Evolutionary conservation across 768 basidiomycete species (phyloP).

Genomic region (Calocybe cyanea): DNA sequence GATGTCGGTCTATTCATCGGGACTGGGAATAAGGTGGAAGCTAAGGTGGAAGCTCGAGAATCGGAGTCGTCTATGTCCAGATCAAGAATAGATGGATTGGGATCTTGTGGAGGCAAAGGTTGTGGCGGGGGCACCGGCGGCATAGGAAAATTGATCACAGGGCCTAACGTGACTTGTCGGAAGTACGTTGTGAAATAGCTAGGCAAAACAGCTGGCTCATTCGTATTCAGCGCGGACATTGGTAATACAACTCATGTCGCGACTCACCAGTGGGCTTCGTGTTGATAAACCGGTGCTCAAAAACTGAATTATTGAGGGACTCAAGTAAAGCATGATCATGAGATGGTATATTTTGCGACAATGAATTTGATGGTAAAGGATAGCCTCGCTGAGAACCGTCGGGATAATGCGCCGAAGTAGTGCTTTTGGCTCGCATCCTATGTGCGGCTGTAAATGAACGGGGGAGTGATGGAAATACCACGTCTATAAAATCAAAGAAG

Average conservation of each 20-base stretch:
- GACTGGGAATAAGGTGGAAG: conserved; percentile 34
- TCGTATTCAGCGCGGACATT: not conserved
- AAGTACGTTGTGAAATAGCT: conserved; percentile 72
- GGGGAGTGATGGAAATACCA: conserved; percentile 72
- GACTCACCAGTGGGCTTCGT: conserved; percentile 59
- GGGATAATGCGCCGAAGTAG: conserved; percentile 49
- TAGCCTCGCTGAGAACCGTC: conserved; percentile 38
- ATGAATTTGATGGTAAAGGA: conserved; percentile 30
- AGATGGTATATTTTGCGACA: conserved; percentile 27
- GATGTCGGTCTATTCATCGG: conserved; percentile 38
- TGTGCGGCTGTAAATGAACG: conserved; percentile 76
- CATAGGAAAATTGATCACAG: conserved; percentile 62
- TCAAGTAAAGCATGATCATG: conserved; percentile 74
- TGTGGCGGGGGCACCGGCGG: conserved; percentile 65
- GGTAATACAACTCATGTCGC: not conserved
- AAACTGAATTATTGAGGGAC: conserved; percentile 61
- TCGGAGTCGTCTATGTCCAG: conserved; percentile 31
- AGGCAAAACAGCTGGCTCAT: conserved; percentile 53
- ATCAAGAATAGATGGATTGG: conserved; percentile 35
- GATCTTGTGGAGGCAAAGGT: conserved; percentile 45
- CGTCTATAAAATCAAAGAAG: conserved; percentile 38
- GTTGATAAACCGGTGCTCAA: conserved; percentile 70
- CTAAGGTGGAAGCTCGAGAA: conserved; percentile 29
- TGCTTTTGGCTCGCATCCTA: conserved; percentile 45
- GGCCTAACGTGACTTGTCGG: conserved; percentile 57